Evolutionary conservation across 225 moss, liverwort and hornwort genomes (phyloP).

Genomic region (Pleurozium schreberi): DNA sequence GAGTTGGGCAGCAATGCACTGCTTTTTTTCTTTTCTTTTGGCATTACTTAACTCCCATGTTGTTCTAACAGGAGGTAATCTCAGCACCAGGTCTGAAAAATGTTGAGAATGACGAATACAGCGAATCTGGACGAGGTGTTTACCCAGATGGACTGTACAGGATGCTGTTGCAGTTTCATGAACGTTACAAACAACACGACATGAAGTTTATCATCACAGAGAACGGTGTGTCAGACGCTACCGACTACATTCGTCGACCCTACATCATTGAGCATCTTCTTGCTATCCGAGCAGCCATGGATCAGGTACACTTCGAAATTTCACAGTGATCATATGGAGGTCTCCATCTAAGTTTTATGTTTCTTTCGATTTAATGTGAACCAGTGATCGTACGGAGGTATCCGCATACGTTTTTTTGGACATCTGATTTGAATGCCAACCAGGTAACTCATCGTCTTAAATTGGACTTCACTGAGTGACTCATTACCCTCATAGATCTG

Average conservation of each 20-base stretch:
- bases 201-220: constrained; percentile 90
- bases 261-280: constrained; percentile 93
- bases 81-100: constrained; percentile 88
- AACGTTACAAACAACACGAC: constrained; percentile 78
- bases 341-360: neutral
- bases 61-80: constrained; percentile 55
- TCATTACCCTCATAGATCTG: neutral
- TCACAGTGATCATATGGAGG: neutral
- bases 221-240: constrained; percentile 92
- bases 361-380: neutral
- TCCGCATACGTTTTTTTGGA: neutral
- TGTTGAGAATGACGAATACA: constrained; percentile 71
- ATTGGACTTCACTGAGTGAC: neutral
- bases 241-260: constrained; percentile 91
- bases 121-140: constrained; percentile 95
- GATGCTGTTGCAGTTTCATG: constrained; percentile 60
- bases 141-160: constrained; percentile 97
- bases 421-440: neutral
- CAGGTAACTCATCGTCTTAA: neutral
- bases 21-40: neutral
- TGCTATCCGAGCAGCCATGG: constrained; percentile 83
- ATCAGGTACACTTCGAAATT: constrained; percentile 31
- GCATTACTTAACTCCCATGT: neutral
- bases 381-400: neutral
- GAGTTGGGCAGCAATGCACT: neutral